Percentiles rank a stretch among this genome's conserved stretches.
phyloP scores from a whole-genome alignment of 257 asterid genomes.

The Dorcoceras hygrometricum region DNA sequence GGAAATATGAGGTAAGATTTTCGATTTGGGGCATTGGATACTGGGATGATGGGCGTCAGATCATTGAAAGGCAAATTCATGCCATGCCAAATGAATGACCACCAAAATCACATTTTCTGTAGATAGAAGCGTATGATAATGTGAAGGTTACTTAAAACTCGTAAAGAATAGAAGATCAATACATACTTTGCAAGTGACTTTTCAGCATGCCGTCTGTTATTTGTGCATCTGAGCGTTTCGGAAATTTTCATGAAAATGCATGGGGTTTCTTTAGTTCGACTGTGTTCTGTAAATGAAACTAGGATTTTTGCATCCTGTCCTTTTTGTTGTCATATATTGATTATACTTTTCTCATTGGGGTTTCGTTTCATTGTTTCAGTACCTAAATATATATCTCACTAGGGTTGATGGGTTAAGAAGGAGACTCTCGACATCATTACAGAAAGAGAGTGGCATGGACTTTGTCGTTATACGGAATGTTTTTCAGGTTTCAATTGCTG shows the following conservation, averaged over 20 bases:
- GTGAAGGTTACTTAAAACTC: background rate
- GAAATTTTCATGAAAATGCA: background rate
- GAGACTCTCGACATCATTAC: conserved; percentile 52
- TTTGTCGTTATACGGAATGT: conserved; percentile 56
- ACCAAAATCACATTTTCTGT: background rate
- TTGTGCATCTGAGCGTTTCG: background rate
- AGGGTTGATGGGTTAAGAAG: conserved; percentile 94
- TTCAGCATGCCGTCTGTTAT: background rate
- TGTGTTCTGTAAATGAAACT: conserved; percentile 1
- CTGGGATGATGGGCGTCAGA: too few relatives aligned
- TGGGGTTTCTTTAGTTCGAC: background rate
- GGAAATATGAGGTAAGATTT: background rate
- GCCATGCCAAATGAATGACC: background rate
- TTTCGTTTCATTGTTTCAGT: conserved; percentile 54
- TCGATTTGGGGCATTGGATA: background rate
- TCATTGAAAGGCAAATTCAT: background rate
- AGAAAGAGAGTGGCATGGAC: conserved; percentile 43
- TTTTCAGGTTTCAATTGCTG: conserved; percentile 58
- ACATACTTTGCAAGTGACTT: background rate
- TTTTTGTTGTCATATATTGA: background rate
- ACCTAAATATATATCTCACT: conserved; percentile 79
- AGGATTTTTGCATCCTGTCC: background rate
- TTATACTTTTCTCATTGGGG: conserved; percentile 23
- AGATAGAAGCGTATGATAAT: background rate
- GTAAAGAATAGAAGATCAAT: background rate